A percentile compares a stretch with the other conserved stretches of the same genome.
phyloP scores from a whole-genome alignment of 257 asterid genomes.

The Nicotiana paniculata region DNA sequence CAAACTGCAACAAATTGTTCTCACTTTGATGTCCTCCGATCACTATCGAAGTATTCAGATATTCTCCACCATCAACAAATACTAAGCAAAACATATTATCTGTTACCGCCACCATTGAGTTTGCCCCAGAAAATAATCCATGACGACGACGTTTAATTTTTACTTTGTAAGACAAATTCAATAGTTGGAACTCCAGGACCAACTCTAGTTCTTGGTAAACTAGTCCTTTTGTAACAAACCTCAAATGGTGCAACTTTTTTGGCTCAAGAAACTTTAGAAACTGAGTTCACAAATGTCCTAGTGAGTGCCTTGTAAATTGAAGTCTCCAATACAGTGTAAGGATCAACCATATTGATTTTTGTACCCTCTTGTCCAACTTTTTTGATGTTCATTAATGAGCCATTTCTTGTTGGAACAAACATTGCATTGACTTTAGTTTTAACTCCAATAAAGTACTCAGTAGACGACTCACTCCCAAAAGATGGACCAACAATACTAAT shows the following conservation, averaged over 20 bases:
- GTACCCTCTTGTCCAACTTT: too few relatives aligned
- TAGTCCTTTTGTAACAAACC: slow-evolving; percentile 24
- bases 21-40: slow-evolving; percentile 44
- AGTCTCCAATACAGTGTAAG: too few relatives aligned
- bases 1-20: slow-evolving; percentile 44
- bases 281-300: too few relatives aligned
- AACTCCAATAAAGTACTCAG: too few relatives aligned
- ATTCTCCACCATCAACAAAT: slow-evolving; percentile 16
- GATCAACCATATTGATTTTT: too few relatives aligned
- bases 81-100: slow-evolving; percentile 17
- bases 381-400: too few relatives aligned
- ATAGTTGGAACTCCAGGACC: slow-evolving; percentile 41
- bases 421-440: too few relatives aligned
- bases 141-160: slow-evolving; percentile 5
- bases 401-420: too few relatives aligned
- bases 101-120: slow-evolving; percentile 36
- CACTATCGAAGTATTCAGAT: slow-evolving; percentile 21
- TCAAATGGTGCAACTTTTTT: slow-evolving; percentile 24
- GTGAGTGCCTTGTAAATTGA: too few relatives aligned
- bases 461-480: too few relatives aligned
- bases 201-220: slow-evolving; percentile 33
- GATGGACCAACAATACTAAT: too few relatives aligned
- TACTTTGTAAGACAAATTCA: slow-evolving; percentile 24
- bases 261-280: slow-evolving; percentile 15
- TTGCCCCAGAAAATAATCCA: slow-evolving; percentile 45